phyloP scores from a whole-genome alignment of 2,329 filamentous ascomycete species.

The Aspergillus novofumigatus region DNA sequence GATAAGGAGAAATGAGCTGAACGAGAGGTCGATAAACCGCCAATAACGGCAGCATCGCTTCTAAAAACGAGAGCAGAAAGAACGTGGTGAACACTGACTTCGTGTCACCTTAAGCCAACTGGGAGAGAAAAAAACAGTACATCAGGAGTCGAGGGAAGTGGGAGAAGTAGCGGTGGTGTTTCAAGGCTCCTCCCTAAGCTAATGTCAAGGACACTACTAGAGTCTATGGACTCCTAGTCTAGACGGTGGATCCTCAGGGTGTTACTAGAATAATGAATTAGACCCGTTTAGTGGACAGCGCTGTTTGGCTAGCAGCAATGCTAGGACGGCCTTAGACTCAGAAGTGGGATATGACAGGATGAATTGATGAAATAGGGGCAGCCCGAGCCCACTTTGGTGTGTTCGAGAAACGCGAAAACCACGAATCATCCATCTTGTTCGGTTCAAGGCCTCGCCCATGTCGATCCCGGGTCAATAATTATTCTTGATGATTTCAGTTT shows the following conservation, averaged over 20 bases:
- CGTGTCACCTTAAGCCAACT: not conserved
- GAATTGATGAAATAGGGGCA: not conserved
- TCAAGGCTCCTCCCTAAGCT: not conserved
- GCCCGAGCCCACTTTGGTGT: conserved; percentile 16
- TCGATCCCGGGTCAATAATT: conserved; percentile 24
- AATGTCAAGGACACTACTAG: not conserved
- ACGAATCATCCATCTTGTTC: not conserved
- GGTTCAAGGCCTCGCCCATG: conserved; percentile 19
- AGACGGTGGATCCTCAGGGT: not conserved
- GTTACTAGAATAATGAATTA: not conserved
- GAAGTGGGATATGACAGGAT: not conserved
- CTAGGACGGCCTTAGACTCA: not conserved
- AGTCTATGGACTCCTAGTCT: not conserved
- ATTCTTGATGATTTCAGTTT: not conserved
- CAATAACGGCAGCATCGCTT: conserved; percentile 16
- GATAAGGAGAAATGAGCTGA: conserved; percentile 11
- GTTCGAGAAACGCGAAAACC: not conserved
- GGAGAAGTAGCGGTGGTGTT: not conserved
- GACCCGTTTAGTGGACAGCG: not conserved
- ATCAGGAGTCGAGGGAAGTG: not conserved
- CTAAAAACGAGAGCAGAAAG: not conserved
- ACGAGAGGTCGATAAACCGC: conserved; percentile 6
- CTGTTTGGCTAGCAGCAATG: not conserved
- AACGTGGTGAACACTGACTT: not conserved
- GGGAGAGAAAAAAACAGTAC: not conserved